Percentiles rank a stretch among this genome's conserved stretches.
These are phyloP conservation scores for Byssothecium circinans DNA, from an alignment of 2,329 filamentous ascomycete genomes.

Conservation along the genomic window DNA sequence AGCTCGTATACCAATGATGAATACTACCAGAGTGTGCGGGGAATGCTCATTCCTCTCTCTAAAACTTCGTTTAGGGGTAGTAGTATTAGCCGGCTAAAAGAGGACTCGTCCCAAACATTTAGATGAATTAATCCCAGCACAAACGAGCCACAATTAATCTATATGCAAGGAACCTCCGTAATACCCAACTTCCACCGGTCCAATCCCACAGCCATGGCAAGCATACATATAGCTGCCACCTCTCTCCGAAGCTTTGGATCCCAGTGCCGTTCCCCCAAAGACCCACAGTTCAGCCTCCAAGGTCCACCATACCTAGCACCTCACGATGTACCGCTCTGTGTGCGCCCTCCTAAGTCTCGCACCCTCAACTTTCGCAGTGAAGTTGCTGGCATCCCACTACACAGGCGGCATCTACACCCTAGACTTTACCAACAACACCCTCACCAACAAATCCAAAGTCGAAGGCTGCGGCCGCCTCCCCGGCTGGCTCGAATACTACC, in stretches of 20 bases:
- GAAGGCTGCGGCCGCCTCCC: constrained; percentile 13
- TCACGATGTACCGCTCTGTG: background rate
- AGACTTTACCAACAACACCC: constrained; percentile 3
- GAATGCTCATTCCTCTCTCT: too few species aligned
- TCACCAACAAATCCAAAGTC: constrained; percentile 5
- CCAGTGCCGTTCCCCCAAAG: background rate
- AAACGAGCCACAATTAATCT: background rate
- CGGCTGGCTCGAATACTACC: constrained; percentile 11
- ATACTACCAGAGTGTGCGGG: too few species aligned
- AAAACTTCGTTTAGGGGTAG: too few species aligned
- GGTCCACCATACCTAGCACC: background rate
- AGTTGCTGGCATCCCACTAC: constrained; percentile 10
- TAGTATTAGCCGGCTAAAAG: background rate
- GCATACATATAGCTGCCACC: background rate
- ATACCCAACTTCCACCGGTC: background rate
- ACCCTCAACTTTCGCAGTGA: background rate
- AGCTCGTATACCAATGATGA: background rate
- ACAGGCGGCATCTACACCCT: constrained; percentile 8
- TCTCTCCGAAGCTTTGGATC: background rate
- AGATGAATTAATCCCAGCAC: background rate
- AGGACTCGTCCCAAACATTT: background rate
- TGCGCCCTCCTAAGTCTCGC: background rate
- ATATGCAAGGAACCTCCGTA: background rate
- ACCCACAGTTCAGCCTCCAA: background rate
- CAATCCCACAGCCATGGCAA: background rate